A percentile compares a stretch with the other conserved stretches of the same genome.
Evolutionary conservation across 2,329 filamentous ascomycete species (phyloP).

Genomic region (Alternaria triticina): DNA sequence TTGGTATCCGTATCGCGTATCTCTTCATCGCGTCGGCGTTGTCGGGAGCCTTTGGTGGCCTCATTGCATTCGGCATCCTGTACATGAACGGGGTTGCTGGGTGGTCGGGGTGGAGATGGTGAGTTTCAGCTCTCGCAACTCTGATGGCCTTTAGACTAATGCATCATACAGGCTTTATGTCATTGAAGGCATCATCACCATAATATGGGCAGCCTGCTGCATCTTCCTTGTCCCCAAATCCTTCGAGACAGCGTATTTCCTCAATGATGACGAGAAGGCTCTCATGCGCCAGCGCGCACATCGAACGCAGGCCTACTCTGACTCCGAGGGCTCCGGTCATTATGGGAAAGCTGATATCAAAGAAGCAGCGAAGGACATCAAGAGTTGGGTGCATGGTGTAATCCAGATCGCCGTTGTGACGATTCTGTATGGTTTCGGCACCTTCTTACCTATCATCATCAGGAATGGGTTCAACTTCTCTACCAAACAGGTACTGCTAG

Average conservation of each 20-base stretch:
- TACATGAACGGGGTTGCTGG: conserved; percentile 37
- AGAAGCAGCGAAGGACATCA: conserved; percentile 40
- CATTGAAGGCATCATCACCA: conserved; percentile 40
- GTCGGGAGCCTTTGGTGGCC: conserved; percentile 35
- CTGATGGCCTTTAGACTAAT: accelerated
- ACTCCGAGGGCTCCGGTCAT: conserved; percentile 36
- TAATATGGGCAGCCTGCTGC: conserved; percentile 35
- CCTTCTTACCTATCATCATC: conserved; percentile 53
- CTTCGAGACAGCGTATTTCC: conserved; percentile 44
- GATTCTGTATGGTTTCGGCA: conserved; percentile 49
- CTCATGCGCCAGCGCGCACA: conserved; percentile 39
- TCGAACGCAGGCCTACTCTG: conserved; percentile 39
- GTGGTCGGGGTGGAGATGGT: conserved; percentile 39
- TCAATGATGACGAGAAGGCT: conserved; percentile 37
- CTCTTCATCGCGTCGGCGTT: conserved; percentile 38
- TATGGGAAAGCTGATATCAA: conserved; percentile 40
- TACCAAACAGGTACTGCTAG: conserved; percentile 41
- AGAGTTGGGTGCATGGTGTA: conserved; percentile 42
- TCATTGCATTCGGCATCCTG: conserved; percentile 38
- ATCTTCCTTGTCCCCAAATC: conserved; percentile 41
- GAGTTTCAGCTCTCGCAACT: not conserved
- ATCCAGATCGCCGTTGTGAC: conserved; percentile 52
- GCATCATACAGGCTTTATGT: conserved; percentile 30
- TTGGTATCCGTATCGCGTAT: conserved; percentile 38
- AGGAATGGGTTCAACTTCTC: conserved; percentile 50